phyloP scores from a whole-genome alignment of 2,329 filamentous ascomycete species.

The Fusarium sp. region DNA sequence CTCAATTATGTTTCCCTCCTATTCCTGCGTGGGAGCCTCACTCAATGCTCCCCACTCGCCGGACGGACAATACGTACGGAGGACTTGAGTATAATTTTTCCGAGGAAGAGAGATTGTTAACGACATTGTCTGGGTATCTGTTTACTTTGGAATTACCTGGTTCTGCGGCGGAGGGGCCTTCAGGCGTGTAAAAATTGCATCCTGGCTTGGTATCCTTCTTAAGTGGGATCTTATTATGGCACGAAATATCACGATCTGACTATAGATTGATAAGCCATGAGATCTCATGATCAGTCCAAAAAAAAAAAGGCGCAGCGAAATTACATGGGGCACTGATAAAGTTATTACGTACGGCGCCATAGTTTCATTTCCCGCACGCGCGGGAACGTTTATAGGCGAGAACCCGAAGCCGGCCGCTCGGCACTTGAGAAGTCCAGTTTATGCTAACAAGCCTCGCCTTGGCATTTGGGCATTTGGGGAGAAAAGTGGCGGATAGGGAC shows the following conservation, averaged over 20 bases:
- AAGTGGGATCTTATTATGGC: background rate
- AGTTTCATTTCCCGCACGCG: slow-evolving; percentile 13
- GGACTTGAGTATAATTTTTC: background rate
- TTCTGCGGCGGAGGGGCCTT: background rate
- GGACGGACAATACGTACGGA: background rate
- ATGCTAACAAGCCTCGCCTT: background rate
- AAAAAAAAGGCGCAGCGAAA: background rate
- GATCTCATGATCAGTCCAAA: background rate
- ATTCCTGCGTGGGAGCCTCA: no score
- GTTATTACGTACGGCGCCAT: slow-evolving; percentile 1
- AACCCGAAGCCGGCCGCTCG: background rate
- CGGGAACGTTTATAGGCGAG: slow-evolving; percentile 23
- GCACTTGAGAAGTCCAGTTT: slow-evolving; percentile 6
- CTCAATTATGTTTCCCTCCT: background rate
- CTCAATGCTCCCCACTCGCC: background rate
- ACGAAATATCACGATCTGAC: slow-evolving; percentile 4
- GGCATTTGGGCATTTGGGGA: background rate
- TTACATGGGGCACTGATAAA: background rate
- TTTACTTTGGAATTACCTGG: background rate
- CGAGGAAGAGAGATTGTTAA: background rate
- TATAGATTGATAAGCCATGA: slow-evolving; percentile 24
- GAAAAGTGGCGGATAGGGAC: slow-evolving; percentile 2
- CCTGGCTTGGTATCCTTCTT: background rate
- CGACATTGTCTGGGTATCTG: background rate
- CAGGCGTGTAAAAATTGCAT: background rate